A percentile compares a stretch with the other conserved stretches of the same genome.
These are phyloP conservation scores for Chlorella sp. DNA, from an alignment of 139 green algal species.

Conservation along the genomic window DNA sequence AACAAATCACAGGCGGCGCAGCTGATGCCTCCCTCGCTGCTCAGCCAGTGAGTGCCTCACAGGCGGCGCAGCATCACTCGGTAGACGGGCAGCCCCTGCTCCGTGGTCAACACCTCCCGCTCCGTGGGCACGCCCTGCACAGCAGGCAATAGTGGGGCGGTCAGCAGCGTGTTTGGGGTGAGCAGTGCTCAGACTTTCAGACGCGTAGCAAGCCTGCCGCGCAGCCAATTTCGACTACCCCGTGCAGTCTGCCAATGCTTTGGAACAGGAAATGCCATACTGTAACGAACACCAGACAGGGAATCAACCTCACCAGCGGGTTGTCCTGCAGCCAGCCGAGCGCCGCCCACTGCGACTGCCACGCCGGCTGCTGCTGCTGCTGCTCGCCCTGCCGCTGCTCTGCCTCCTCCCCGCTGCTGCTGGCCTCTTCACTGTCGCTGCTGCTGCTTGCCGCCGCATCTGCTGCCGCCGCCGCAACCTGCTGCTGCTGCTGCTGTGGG, in stretches of 20 bases:
- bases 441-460: not conserved
- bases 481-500: conserved; percentile 1
- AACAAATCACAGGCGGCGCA: too few relatives aligned
- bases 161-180: not conserved
- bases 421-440: not conserved
- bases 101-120: conserved; percentile 61
- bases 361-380: conserved; percentile 14
- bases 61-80: conserved; percentile 38
- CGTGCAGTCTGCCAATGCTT: too few relatives aligned
- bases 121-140: conserved; percentile 75
- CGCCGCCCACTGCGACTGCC: conserved; percentile 52
- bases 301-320: conserved; percentile 68
- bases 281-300: too few relatives aligned
- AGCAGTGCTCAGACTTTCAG: too few relatives aligned
- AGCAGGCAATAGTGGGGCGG: not conserved
- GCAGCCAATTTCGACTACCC: too few relatives aligned
- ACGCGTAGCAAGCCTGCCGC: too few relatives aligned
- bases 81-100: conserved; percentile 46
- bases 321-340: conserved; percentile 76
- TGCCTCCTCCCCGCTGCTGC: not conserved
- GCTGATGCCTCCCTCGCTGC: too few relatives aligned
- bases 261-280: too few relatives aligned
- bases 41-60: too few relatives aligned
- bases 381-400: not conserved
- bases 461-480: not conserved